Evolutionary conservation across 352 stramenopile genomes (phyloP).

Genomic region (Phytopythium aichiense): DNA sequence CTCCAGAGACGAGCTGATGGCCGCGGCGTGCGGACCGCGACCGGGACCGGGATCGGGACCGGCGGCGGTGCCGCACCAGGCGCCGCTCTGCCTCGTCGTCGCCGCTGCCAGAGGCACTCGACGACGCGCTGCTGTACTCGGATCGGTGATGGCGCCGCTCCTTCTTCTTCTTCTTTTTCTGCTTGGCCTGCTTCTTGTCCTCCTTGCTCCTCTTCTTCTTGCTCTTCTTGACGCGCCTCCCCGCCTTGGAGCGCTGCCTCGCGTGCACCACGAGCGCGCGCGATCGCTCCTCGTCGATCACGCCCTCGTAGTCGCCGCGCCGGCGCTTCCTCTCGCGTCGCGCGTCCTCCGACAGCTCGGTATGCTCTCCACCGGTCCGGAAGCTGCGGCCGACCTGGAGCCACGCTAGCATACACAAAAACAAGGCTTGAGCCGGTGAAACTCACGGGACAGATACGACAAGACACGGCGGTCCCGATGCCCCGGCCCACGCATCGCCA

Average conservation of each 20-base stretch:
- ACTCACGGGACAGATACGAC: neutral
- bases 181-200: constrained; percentile 21
- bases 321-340: neutral
- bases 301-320: neutral
- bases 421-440: neutral
- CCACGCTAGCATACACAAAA: neutral
- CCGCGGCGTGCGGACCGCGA: constrained; percentile 2
- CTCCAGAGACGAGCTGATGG: neutral
- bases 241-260: constrained; percentile 9
- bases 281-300: neutral
- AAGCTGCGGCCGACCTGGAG: constrained; percentile 23
- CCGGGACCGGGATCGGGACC: constrained; percentile 9
- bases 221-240: constrained; percentile 1
- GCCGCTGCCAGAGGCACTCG: constrained; percentile 9
- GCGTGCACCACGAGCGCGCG: constrained; percentile 27
- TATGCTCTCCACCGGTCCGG: neutral
- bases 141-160: neutral
- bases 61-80: constrained; percentile 9
- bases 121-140: constrained; percentile 4
- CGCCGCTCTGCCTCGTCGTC: constrained; percentile 4
- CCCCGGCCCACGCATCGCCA: neutral
- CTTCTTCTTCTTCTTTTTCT: constrained; percentile 7
- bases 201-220: constrained; percentile 31
- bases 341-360: neutral
- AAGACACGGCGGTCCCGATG: neutral